Conservation (phyloP, 805 yeast genomes). For the Cyberlindnera misumaiensis region DNA sequence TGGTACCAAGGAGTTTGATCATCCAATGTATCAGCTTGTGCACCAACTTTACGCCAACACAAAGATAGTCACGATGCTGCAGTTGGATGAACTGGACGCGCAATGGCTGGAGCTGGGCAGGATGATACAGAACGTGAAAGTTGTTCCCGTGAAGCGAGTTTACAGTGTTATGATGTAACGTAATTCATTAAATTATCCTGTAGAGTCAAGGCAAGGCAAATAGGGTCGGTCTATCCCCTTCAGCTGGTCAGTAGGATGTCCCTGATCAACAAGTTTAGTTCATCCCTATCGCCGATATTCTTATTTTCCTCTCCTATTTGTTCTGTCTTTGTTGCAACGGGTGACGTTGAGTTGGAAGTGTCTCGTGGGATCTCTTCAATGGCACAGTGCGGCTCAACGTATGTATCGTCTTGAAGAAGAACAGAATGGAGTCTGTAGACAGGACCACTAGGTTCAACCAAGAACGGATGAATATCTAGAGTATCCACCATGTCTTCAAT, state of each 20-base stretch:
- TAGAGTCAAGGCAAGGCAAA: background rate
- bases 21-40: constrained; percentile 16
- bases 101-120: constrained; percentile 13
- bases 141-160: constrained; percentile 14
- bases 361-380: constrained; percentile 6
- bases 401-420: constrained; percentile 46
- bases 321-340: constrained; percentile 9
- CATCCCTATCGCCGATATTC: constrained; percentile 57
- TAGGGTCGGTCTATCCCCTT: background rate
- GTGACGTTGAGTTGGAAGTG: constrained; percentile 4
- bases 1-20: constrained; percentile 11
- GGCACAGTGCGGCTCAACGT: constrained; percentile 14
- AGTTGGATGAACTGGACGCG: constrained; percentile 19
- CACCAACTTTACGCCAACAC: constrained; percentile 26
- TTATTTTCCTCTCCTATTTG: constrained; percentile 4
- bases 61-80: constrained; percentile 30
- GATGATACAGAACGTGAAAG: constrained; percentile 5
- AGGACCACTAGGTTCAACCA: constrained; percentile 65
- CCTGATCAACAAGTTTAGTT: constrained; percentile 63
- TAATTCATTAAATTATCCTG: background rate
- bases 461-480: constrained; percentile 55
- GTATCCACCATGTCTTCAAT: constrained; percentile 65
- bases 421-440: constrained; percentile 41
- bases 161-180: constrained; percentile 3
- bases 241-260: constrained; percentile 36